A percentile compares a stretch with the other conserved stretches of the same genome.
phyloP scores from a whole-genome alignment of 768 basidiomycete genomes.

The Leccinum truebloodii region DNA sequence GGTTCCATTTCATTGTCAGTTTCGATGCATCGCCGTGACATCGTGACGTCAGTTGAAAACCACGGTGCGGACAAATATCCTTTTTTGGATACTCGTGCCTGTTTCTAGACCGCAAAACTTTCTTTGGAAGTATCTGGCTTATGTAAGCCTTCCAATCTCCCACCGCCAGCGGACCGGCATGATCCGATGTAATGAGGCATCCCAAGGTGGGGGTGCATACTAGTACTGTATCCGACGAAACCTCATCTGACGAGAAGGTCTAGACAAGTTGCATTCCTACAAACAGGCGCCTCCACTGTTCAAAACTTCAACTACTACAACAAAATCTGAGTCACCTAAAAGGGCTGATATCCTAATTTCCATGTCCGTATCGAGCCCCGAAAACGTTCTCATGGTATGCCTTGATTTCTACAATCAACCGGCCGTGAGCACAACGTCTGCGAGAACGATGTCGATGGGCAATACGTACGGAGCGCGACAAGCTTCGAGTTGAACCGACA shows the following conservation, averaged over 20 bases:
- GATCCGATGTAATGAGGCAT: background rate
- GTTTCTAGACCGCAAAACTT: background rate
- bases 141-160: background rate
- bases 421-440: background rate
- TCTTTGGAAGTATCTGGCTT: slow-evolving; percentile 4
- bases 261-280: background rate
- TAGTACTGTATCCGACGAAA: background rate
- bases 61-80: background rate
- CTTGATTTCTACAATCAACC: slow-evolving; percentile 58
- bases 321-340: background rate
- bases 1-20: slow-evolving; percentile 16
- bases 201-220: no score
- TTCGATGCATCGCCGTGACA: slow-evolving; percentile 12
- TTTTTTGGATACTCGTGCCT: slow-evolving; percentile 1
- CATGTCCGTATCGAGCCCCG: slow-evolving; percentile 19
- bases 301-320: background rate
- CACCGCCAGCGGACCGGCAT: no score
- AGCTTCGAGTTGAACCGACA: slow-evolving; percentile 70
- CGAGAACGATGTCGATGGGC: background rate
- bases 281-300: background rate
- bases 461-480: slow-evolving; percentile 58
- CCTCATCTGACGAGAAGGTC: background rate
- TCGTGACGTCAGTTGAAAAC: slow-evolving; percentile 21
- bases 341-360: background rate
- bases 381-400: slow-evolving; percentile 57